A percentile compares a stretch with the other conserved stretches of the same genome.
Conservation (phyloP, 164 flowering plant species). For the Protea cynaroides region DNA sequence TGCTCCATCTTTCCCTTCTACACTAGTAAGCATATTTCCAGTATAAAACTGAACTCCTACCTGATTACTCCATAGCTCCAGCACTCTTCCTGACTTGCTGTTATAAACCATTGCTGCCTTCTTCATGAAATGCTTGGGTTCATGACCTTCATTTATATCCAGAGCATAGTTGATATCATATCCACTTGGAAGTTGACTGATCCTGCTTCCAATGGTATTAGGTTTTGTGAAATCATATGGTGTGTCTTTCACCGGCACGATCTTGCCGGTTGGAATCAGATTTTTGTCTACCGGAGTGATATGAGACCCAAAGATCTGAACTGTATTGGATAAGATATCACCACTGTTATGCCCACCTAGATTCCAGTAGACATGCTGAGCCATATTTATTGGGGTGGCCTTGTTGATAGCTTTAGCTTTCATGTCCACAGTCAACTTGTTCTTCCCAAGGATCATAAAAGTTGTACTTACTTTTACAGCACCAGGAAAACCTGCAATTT, state of each 20-base stretch:
- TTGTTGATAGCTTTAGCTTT: conserved; percentile 45
- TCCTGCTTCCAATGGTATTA: conserved; percentile 35
- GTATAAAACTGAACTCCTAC: conserved; percentile 82
- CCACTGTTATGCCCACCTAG: conserved; percentile 72
- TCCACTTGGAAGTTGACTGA: conserved; percentile 40
- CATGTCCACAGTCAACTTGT: conserved; percentile 40
- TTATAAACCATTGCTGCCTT: conserved; percentile 44
- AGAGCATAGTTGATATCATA: conserved; percentile 71
- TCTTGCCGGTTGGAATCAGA: conserved; percentile 78
- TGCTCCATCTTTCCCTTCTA: conserved; percentile 59
- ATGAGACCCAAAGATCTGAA: conserved; percentile 51
- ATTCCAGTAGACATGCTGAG: conserved; percentile 75
- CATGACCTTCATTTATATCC: too few species aligned
- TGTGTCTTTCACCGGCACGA: conserved; percentile 49
- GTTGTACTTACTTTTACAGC: conserved; percentile 31
- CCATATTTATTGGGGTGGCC: conserved; percentile 66
- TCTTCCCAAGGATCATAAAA: conserved; percentile 28
- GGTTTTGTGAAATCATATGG: conserved; percentile 62
- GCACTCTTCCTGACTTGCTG: conserved; percentile 38
- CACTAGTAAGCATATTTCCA: conserved; percentile 25
- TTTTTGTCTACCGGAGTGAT: conserved; percentile 52
- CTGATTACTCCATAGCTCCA: conserved; percentile 49
- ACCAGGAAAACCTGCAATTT: conserved; percentile 63
- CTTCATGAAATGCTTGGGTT: conserved; percentile 25
- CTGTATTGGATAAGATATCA: conserved; percentile 38